Evolutionary conservation across 805 yeast species (phyloP), one percentile per base, ranked within the genome.

Genomic region (Kodamaea neixiangensis): DNA sequence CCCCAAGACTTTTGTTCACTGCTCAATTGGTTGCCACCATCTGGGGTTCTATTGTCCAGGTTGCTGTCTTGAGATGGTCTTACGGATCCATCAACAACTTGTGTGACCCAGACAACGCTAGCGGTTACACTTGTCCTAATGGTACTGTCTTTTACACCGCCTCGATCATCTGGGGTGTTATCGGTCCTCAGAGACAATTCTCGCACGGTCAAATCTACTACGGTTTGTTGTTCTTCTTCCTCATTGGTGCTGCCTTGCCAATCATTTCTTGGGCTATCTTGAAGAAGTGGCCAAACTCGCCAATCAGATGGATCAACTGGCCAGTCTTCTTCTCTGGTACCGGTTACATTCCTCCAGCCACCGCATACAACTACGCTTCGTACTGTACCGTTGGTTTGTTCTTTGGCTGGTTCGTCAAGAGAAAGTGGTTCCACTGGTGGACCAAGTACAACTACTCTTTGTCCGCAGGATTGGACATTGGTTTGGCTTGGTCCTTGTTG

Each of bases 301-400:
- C 64, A 43, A 45, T 56, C 46, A 54, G 58, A 51, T 55, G 58
- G 58, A 39, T 56, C 50, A 56, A 57, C 55, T 57, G 73, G 72
- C 73, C 75, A 9, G 73, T 73, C 43, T 73, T 73, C 66, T 73
- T 73, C 63, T 63, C 72, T 13, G 78, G 77, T 57, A 69, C 77
- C n/a, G 85, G 84, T 42, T 73, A 76, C 57, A 81, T 85, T 58
- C 92, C 93, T 13, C 92, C 93, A 39, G 86, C 88, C 35, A 83
- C 90, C 3, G 83, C 87, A 22, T 85, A 83, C 64, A 84, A 83
- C 63, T 84, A 83, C 65, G 76, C 80, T 29, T 66, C 81, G 6
- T 85, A 78, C 69, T 78, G 83, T 54, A 29, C 48, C 11, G 67
- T 66, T 38, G 71, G 69, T 5, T 54, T 66, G 56, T 56, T 60